A percentile compares a stretch with the other conserved stretches of the same genome.
Conservation (phyloP, 2,329 filamentous ascomycete genomes). For the Trichoderma arundinaceum region DNA sequence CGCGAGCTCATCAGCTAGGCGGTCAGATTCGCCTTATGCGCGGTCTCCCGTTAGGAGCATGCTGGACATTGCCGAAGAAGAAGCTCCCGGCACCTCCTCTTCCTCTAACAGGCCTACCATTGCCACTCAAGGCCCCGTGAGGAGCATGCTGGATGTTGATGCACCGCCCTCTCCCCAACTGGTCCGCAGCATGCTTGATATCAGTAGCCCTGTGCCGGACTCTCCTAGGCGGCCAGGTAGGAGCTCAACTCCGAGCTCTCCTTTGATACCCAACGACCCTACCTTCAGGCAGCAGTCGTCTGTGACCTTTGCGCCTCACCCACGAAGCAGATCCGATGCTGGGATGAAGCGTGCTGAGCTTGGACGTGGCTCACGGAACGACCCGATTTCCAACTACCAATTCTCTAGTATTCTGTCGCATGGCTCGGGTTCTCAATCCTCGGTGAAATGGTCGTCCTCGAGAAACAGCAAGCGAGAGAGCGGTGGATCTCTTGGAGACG, state of each 20-base stretch:
- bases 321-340: conserved; percentile 63
- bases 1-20: conserved; percentile 44
- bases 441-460: conserved; percentile 57
- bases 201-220: conserved; percentile 49
- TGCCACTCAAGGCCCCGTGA: conserved; percentile 60
- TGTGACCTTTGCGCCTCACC: conserved; percentile 42
- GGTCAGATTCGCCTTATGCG: conserved; percentile 59
- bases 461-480: conserved; percentile 41
- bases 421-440: conserved; percentile 53
- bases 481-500: conserved; percentile 54
- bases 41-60: conserved; percentile 74
- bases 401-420: conserved; percentile 64
- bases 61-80: conserved; percentile 62
- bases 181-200: conserved; percentile 60
- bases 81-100: conserved; percentile 26
- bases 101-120: conserved; percentile 34
- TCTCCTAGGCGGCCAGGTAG: conserved; percentile 37
- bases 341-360: conserved; percentile 53
- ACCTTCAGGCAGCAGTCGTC: conserved; percentile 35
- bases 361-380: conserved; percentile 37
- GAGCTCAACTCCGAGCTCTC: conserved; percentile 45
- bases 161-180: conserved; percentile 47
- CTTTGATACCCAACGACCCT: conserved; percentile 36
- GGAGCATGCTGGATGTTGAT: conserved; percentile 70
- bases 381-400: conserved; percentile 63